phyloP scores from a whole-genome alignment of 1,284 basidiomycete genomes.

The Cutaneotrichosporon dermatis region DNA sequence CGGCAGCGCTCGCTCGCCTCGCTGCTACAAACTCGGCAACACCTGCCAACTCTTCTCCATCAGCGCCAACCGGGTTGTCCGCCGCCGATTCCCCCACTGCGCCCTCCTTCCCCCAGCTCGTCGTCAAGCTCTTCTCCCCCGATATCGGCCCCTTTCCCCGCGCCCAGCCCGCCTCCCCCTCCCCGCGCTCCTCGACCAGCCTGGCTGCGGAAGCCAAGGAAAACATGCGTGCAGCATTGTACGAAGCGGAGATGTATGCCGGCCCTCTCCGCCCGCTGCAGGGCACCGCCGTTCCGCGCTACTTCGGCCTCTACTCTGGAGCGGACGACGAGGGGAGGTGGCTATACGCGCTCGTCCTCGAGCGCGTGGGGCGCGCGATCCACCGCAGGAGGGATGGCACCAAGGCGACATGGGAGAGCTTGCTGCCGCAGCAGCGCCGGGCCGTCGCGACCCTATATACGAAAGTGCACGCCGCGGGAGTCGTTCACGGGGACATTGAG shows the following conservation, averaged over 20 bases:
- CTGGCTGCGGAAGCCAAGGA: background rate
- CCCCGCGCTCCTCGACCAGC: background rate
- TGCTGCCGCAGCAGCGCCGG: slow-evolving; percentile 1
- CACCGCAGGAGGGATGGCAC: background rate
- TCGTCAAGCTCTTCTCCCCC: slow-evolving; percentile 6
- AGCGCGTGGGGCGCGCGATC: slow-evolving; percentile 1
- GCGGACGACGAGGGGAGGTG: background rate
- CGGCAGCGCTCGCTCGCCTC: background rate
- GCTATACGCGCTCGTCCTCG: slow-evolving; percentile 2
- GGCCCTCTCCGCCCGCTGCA: background rate
- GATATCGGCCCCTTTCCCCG: slow-evolving; percentile 1
- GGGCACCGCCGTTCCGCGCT: slow-evolving; percentile 1
- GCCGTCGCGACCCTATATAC: slow-evolving; percentile 1
- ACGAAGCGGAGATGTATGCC: slow-evolving; percentile 2
- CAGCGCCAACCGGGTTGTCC: no score
- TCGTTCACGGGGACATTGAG: slow-evolving; percentile 2
- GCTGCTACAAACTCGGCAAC: background rate
- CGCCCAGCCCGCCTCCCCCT: background rate
- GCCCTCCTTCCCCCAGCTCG: background rate
- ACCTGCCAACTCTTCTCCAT: background rate
- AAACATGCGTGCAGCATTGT: slow-evolving; percentile 1
- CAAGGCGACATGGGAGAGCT: background rate
- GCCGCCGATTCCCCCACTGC: background rate
- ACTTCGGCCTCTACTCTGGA: background rate
- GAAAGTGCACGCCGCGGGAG: background rate